Conservation (phyloP, 2,329 filamentous ascomycete genomes). For the Aphanocladium album region DNA sequence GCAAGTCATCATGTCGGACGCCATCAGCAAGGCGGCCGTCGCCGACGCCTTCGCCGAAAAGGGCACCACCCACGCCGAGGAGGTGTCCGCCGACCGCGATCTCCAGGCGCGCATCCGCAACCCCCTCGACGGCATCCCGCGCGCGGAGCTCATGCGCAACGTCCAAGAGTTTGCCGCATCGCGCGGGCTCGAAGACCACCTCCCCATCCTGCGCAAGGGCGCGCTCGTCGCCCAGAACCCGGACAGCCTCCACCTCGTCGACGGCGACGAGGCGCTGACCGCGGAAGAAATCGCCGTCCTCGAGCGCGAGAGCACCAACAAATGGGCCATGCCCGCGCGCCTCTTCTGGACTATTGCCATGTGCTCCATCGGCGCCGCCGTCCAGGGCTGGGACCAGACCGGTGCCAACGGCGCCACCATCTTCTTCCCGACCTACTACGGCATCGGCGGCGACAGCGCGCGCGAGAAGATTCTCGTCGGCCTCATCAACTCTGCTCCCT, state of each 20-base stretch:
- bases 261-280: slow-evolving; percentile 50
- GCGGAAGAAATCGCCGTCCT: slow-evolving; percentile 56
- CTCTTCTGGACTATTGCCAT: slow-evolving; percentile 63
- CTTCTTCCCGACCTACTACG: slow-evolving; percentile 52
- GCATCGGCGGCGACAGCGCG: slow-evolving; percentile 31
- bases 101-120: slow-evolving; percentile 17
- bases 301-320: slow-evolving; percentile 58
- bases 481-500: slow-evolving; percentile 57
- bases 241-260: slow-evolving; percentile 53
- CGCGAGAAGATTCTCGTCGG: slow-evolving; percentile 52
- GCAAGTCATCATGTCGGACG: slow-evolving; percentile 3
- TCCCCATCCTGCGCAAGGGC: slow-evolving; percentile 58
- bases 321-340: slow-evolving; percentile 58
- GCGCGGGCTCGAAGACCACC: slow-evolving; percentile 54
- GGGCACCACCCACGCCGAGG: slow-evolving; percentile 4
- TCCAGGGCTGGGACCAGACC: slow-evolving; percentile 66
- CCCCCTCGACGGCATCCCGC: slow-evolving; percentile 48
- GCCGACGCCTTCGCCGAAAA: slow-evolving; percentile 7
- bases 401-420: slow-evolving; percentile 60
- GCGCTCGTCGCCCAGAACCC: slow-evolving; percentile 72
- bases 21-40: slow-evolving; percentile 4
- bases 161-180: slow-evolving; percentile 58
- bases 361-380: slow-evolving; percentile 66
- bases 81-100: neutral
- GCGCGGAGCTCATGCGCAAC: slow-evolving; percentile 45